Conservation (phyloP, 768 basidiomycete species). For the Lanmaoa rubissima region DNA sequence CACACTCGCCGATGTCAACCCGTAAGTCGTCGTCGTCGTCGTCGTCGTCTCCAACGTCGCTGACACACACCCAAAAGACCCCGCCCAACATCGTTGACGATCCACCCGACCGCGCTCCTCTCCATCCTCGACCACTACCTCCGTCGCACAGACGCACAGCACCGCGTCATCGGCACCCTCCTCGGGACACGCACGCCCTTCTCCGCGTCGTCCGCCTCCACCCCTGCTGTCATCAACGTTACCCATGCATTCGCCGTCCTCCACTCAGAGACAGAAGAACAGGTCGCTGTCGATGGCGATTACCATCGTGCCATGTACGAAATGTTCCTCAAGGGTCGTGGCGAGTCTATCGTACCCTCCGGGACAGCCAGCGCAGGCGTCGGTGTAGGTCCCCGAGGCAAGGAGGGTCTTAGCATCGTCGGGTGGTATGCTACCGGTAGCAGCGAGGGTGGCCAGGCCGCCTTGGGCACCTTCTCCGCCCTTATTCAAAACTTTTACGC, state of each 20-base stretch:
- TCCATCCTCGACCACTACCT: slow-evolving; percentile 97
- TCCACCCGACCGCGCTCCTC: slow-evolving; percentile 91
- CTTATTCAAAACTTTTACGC: slow-evolving; percentile 98
- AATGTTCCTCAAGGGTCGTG: slow-evolving; percentile 59
- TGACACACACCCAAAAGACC: slow-evolving; percentile 43
- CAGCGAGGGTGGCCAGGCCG: slow-evolving; percentile 36
- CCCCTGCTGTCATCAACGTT: slow-evolving; percentile 54
- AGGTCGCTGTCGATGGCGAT: slow-evolving; percentile 95
- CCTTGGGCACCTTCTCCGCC: slow-evolving; percentile 89
- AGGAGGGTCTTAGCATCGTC: slow-evolving; percentile 83
- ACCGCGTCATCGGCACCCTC: slow-evolving; percentile 93
- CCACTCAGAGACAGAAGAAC: slow-evolving; percentile 88
- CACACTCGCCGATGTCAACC: slow-evolving; percentile 29
- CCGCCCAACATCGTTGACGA: slow-evolving; percentile 68
- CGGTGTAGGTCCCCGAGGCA: slow-evolving; percentile 23
- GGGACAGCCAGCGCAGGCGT: slow-evolving; percentile 16
- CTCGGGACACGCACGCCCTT: slow-evolving; percentile 71
- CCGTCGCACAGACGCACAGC: slow-evolving; percentile 75
- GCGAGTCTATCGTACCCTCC: slow-evolving; percentile 42
- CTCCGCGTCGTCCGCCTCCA: slow-evolving; percentile 24
- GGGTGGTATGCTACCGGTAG: slow-evolving; percentile 91
- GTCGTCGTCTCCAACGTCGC: background rate
- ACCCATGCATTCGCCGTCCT: slow-evolving; percentile 87
- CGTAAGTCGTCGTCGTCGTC: slow-evolving; percentile 34
- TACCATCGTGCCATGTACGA: slow-evolving; percentile 95